phyloP scores from a whole-genome alignment of 2,329 filamentous ascomycete genomes.

The Incumbomyces lentus region DNA sequence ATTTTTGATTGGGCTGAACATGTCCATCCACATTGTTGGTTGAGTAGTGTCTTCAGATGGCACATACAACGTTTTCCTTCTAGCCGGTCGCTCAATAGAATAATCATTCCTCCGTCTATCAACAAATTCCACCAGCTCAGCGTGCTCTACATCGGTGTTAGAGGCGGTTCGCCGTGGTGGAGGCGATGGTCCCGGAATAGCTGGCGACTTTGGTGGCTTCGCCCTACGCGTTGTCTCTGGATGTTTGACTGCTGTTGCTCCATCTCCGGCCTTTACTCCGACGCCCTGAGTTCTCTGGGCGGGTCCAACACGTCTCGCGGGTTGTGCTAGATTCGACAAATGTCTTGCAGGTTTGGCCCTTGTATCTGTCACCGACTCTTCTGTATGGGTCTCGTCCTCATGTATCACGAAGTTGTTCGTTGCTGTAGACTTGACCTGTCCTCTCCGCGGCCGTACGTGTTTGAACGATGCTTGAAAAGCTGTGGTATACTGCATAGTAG shows the following conservation, averaged over 20 bases:
- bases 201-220: no score
- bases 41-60: conserved; percentile 33
- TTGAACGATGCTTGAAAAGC: conserved; percentile 26
- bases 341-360: conserved; percentile 10
- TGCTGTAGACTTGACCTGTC: conserved; percentile 24
- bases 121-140: neutral
- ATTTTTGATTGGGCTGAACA: conserved; percentile 33
- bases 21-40: conserved; percentile 33
- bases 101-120: neutral
- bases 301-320: conserved; percentile 12
- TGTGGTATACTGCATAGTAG: conserved; percentile 32
- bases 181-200: neutral
- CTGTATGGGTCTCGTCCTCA: conserved; percentile 22
- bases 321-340: conserved; percentile 4
- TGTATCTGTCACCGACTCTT: neutral
- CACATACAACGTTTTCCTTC: conserved; percentile 32
- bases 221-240: neutral
- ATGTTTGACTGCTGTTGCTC: neutral
- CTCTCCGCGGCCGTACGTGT: conserved; percentile 19
- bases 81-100: conserved; percentile 16
- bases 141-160: neutral
- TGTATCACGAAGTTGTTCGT: conserved; percentile 29
- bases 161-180: neutral
- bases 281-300: conserved; percentile 27
- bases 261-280: neutral